Base-by-base conservation (phyloP, 1,284 basidiomycete species). In the Stygiomarasmius scandens region DNA sequence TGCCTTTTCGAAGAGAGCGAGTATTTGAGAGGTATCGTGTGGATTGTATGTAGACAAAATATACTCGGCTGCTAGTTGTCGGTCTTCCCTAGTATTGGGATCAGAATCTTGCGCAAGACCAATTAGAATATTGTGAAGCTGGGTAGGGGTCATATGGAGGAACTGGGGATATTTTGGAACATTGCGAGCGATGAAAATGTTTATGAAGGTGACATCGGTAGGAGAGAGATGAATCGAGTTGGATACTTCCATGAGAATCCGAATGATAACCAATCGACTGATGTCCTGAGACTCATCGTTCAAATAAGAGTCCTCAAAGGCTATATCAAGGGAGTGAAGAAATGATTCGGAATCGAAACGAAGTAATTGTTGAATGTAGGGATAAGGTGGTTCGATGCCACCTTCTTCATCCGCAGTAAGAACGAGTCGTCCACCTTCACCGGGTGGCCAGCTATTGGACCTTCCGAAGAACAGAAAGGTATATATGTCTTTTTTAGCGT, bases 151-250 rank as follows among this genome's bases (percentile, higher is more conserved):
- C 19, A 56, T 51, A 57, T 83, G 75, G 58, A 98, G 82, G 73
- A 90, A 95, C 72, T 98, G 95, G 0, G 91, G 89, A 72, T 98
- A 99, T 74, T 98, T 99, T 0, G 97, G 93, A 14, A 97, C 85
- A 70, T 98, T 99, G 58, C 96, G 90, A 1, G 97, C 93, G 58
- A 98, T 84, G 72, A 99, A 99, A 63, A 99, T 98, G 69, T 95
- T 87, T 50, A 96, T 81, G 71, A 99, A 93, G 2, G 91, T 93
- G 52, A 79, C 75, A 67, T 93, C 93, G 34, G 79, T 74, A 14
- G 84, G 74, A 0, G 85, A 74, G 25, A 93, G 73, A 48, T 76
- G 75, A 22, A 79, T 76, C 16, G 84, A 79, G 4, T 83, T 74
- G 11, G 89, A 66, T 46, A 97, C 86, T 66, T 98, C 94, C 55